Evolutionary conservation across 2,329 filamentous ascomycete species (phyloP), one percentile per base, ranked within the genome.

Genomic region (Truncatella angustata): DNA sequence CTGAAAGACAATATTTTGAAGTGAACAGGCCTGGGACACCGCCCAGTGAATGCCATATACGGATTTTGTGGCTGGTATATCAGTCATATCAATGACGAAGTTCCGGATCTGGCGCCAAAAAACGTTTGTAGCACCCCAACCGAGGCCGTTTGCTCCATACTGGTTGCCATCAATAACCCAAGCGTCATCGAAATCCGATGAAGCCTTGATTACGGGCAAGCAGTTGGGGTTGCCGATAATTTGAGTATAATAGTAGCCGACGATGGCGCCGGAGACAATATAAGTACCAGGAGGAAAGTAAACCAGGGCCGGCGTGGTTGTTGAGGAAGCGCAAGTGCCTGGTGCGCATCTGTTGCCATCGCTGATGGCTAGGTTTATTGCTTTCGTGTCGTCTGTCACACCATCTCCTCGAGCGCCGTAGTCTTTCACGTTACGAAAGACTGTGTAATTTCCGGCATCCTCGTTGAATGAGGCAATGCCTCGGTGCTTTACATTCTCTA

Each of bases 211-310:
- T 3, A 77, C 74, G 5, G 87, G 64, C 66, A 75, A 54, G 58
- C 71, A 58, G 28, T 69, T 59, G 42, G 71, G 72, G 54, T 73
- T 71, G 18, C 73, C 71, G 4, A 72, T 62, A 11, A 94, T 77
- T 67, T 90, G 86, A 1, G 89, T 91, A 66, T 91, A 90, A 72
- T 92, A 94, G 70, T 86, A 85, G 64, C 88, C 84, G 37, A 88
- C 70, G 54, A 94, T 84, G 5, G 89, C 87, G 56, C 75, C 78
- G 47, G 81, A 87, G 55, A 93, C 83, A 4, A 86, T 62, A 63
- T 93, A 94, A 3, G 86, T 91, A 58, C 86, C 66, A 7, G 60
- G 57, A 0, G 69, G 69, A 58, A 70, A 70, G 60, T 70, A 71
- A 37, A 71, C 61, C 18, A 63, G 48, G 5, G 63, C 63, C 35